A percentile compares a stretch with the other conserved stretches of the same genome.
Evolutionary conservation across 192 early-diverging fungal species (phyloP).

Genomic region (Piromyces sp.): DNA sequence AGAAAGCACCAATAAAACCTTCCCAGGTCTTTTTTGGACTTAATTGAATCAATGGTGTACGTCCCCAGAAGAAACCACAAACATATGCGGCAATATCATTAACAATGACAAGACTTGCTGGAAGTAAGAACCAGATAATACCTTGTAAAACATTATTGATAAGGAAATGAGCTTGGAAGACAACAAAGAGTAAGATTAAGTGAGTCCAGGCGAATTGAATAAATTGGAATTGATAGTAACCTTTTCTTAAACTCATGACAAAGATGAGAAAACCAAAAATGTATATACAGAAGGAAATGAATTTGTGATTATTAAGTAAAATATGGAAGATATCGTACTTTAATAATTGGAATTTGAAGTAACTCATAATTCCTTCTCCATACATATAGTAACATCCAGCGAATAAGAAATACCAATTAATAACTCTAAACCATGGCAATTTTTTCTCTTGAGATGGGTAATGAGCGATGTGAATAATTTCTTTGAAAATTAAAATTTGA

Average conservation of each 20-base stretch:
- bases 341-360: conserved; percentile 64
- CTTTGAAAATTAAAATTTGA: conserved; percentile 72
- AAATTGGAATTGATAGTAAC: conserved; percentile 88
- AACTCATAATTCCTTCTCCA: conserved; percentile 80
- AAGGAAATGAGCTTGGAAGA: conserved; percentile 86
- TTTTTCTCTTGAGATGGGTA: conserved; percentile 65
- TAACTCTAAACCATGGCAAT: conserved; percentile 75
- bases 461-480: conserved; percentile 80
- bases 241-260: conserved; percentile 80
- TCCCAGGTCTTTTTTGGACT: conserved; percentile 98
- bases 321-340: conserved; percentile 68
- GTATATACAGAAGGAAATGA: conserved; percentile 84
- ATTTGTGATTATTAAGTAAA: conserved; percentile 80
- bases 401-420: conserved; percentile 87
- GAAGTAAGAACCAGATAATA: conserved; percentile 90
- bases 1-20: conserved; percentile 79
- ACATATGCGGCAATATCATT: conserved; percentile 95
- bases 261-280: conserved; percentile 80
- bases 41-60: conserved; percentile 75
- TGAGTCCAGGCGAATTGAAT: conserved; percentile 94
- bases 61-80: conserved; percentile 88
- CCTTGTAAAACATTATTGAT: conserved; percentile 97
- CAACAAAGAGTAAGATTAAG: conserved; percentile 83
- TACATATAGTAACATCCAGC: conserved; percentile 88
- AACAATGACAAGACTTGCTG: conserved; percentile 69